Percentiles rank a stretch among this genome's conserved stretches.
These are phyloP conservation scores for Fusarium zealandicum DNA, from an alignment of 2,329 filamentous ascomycete genomes.

Conservation along the genomic window DNA sequence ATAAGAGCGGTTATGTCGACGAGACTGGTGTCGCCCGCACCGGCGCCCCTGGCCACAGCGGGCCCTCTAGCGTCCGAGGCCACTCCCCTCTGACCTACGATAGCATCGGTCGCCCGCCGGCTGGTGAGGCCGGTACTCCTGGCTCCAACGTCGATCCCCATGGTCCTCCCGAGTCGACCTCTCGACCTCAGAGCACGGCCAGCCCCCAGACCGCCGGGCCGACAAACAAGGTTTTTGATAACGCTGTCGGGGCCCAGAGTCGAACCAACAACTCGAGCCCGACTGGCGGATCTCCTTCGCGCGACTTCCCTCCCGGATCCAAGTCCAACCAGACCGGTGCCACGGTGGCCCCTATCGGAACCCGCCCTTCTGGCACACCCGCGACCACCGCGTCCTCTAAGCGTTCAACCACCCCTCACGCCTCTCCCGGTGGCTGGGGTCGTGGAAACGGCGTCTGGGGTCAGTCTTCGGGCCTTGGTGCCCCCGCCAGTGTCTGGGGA, in stretches of 20 bases:
- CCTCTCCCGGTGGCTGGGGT: constrained; percentile 88
- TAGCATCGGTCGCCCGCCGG: constrained; percentile 53
- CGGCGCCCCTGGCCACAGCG: constrained; percentile 71
- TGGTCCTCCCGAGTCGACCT: constrained; percentile 61
- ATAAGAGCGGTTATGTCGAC: constrained; percentile 71
- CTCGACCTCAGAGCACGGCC: constrained; percentile 82
- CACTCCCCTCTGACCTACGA: constrained; percentile 84
- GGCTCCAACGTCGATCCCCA: constrained; percentile 51
- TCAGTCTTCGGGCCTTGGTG: constrained; percentile 79
- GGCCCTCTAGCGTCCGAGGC: constrained; percentile 71
- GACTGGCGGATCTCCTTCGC: constrained; percentile 79
- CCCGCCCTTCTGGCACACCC: constrained; percentile 74
- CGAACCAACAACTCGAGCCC: constrained; percentile 87
- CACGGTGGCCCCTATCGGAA: constrained; percentile 90
- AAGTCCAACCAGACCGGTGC: constrained; percentile 64
- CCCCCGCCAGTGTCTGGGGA: constrained; percentile 94
- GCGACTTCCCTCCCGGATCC: constrained; percentile 61
- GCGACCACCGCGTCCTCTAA: constrained; percentile 64
- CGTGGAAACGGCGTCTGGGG: constrained; percentile 86
- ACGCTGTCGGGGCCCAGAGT: constrained; percentile 63
- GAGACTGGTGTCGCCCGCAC: constrained; percentile 70
- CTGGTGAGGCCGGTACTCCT: constrained; percentile 49
- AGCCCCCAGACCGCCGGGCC: constrained; percentile 74
- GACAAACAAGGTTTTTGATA: constrained; percentile 68
- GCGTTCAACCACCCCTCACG: constrained; percentile 86